These are phyloP conservation scores for Astrocystis sublimbata DNA, from an alignment of 495 filamentous ascomycete genomes.

Conservation along the genomic window DNA sequence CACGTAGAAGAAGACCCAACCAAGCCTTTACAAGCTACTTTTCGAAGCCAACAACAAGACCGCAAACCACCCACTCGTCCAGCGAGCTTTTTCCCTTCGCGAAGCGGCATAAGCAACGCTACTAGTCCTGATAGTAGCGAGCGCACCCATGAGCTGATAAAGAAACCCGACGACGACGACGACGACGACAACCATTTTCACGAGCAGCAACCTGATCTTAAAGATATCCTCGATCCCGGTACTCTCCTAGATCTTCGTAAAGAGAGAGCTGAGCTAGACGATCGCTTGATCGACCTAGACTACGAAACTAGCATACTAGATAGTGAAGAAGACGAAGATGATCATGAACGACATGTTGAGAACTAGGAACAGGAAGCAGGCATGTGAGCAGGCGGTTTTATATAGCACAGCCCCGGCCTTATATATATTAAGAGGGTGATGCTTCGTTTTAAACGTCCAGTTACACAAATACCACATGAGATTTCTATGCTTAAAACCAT, in stretches of 20 bases:
- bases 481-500: no score
- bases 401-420: background rate
- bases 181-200: no score
- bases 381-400: background rate
- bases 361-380: background rate
- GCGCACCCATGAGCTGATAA: background rate
- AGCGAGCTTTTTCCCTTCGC: background rate
- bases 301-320: constrained; percentile 18
- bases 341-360: background rate
- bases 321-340: constrained; percentile 13
- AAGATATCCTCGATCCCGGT: background rate
- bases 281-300: constrained; percentile 13
- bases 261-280: constrained; percentile 5
- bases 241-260: constrained; percentile 7
- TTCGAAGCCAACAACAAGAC: constrained; percentile 16
- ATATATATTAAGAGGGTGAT: no score
- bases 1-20: constrained; percentile 39
- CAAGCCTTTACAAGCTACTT: constrained; percentile 36
- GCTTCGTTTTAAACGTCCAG: no score
- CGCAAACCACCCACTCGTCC: background rate
- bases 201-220: background rate
- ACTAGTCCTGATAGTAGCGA: background rate
- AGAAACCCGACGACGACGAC: background rate
- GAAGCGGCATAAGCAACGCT: background rate
- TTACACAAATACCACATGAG: no score